Conservation (phyloP, 495 filamentous ascomycete species). For the Lasiosphaeriaceae sp. region DNA sequence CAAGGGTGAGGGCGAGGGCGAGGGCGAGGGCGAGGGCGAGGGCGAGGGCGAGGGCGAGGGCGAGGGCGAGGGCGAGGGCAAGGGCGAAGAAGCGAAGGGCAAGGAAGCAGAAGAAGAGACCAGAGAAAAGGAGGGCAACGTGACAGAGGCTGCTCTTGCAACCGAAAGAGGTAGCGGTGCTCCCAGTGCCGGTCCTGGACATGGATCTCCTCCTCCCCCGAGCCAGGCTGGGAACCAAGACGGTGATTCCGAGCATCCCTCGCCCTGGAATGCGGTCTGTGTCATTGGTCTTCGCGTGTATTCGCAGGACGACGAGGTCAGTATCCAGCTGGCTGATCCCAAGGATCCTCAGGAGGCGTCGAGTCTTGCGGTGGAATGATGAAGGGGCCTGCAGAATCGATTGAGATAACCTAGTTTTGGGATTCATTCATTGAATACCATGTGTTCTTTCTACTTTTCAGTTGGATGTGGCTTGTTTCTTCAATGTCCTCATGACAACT, state of each 20-base stretch:
- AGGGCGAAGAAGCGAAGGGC: not conserved
- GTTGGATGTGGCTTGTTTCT: too few species aligned
- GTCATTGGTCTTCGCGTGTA: constrained; percentile 49
- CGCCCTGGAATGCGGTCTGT: constrained; percentile 52
- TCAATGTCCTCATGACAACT: too few species aligned
- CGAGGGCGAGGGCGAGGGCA: not conserved
- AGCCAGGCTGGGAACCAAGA: too few species aligned
- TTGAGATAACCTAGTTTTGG: too few species aligned
- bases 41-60: not conserved
- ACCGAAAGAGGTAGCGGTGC: not conserved
- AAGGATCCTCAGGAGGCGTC: constrained; percentile 22
- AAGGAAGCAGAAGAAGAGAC: not conserved
- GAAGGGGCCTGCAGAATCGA: too few species aligned
- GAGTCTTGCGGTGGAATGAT: constrained; percentile 3
- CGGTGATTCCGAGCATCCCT: not conserved
- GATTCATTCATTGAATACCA: too few species aligned
- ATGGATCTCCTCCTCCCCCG: too few species aligned
- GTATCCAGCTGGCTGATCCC: constrained; percentile 35
- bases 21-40: not conserved
- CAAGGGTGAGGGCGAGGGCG: not conserved
- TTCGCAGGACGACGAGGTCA: constrained; percentile 34
- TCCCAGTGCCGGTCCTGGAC: not conserved
- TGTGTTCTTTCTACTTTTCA: not conserved
- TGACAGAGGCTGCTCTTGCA: not conserved
- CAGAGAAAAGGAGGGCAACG: not conserved